Conservation (phyloP, 805 yeast species). For the Metschnikowia drakensbergensis region DNA sequence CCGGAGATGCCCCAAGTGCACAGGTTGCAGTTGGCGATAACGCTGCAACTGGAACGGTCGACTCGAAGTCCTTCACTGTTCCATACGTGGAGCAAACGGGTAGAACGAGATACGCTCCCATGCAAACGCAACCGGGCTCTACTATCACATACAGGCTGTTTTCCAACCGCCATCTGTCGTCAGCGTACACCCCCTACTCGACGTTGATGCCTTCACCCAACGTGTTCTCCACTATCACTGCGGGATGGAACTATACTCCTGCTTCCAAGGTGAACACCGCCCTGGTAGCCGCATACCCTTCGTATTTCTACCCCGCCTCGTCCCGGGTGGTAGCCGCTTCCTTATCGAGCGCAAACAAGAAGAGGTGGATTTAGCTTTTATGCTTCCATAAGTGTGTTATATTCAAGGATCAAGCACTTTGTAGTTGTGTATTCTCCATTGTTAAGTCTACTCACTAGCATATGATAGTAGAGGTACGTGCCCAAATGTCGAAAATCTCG, state of each 20-base stretch:
- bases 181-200: slow-evolving; percentile 55
- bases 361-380: slow-evolving; percentile 33
- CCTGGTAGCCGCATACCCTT: slow-evolving; percentile 64
- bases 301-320: slow-evolving; percentile 60
- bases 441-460: no score
- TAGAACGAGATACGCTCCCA: slow-evolving; percentile 76
- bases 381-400: not conserved
- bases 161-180: slow-evolving; percentile 63
- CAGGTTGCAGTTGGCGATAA: slow-evolving; percentile 25
- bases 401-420: not conserved
- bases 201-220: slow-evolving; percentile 43
- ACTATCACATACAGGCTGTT: slow-evolving; percentile 63
- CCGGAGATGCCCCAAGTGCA: slow-evolving; percentile 40
- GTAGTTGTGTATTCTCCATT: no score
- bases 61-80: slow-evolving; percentile 53
- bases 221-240: slow-evolving; percentile 66
- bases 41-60: slow-evolving; percentile 19
- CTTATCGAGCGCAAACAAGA: slow-evolving; percentile 31
- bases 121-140: slow-evolving; percentile 85
- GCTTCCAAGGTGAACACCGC: slow-evolving; percentile 67
- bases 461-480: no score
- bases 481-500: no score
- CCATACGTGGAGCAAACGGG: slow-evolving; percentile 82
- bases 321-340: slow-evolving; percentile 42
- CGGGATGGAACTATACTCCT: slow-evolving; percentile 76